Percentiles rank a stretch among this genome's conserved stretches.
These are phyloP conservation scores for Barnettozyma hawaiiensis DNA, from an alignment of 1,139 yeast genomes.

Conservation along the genomic window DNA sequence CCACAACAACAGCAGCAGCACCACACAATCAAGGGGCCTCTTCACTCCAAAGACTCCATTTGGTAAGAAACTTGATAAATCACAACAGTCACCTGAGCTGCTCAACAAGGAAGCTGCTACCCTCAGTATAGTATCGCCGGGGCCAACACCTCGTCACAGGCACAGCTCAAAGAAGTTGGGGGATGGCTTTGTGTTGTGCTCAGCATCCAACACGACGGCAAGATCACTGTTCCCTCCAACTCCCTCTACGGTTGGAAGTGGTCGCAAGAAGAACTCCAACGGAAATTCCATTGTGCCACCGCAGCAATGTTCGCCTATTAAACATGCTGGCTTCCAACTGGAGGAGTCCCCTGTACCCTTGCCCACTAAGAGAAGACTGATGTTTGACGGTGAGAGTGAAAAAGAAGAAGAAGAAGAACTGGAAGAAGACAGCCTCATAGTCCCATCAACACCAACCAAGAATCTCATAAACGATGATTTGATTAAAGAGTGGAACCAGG, in stretches of 20 bases:
- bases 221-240: conserved; percentile 25
- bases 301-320: conserved; percentile 9
- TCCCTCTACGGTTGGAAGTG: conserved; percentile 26
- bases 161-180: conserved; percentile 13
- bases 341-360: conserved; percentile 12
- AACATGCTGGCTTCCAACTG: not conserved
- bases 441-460: conserved; percentile 18
- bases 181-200: conserved; percentile 13
- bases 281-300: not conserved
- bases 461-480: conserved; percentile 18
- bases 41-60: conserved; percentile 22
- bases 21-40: conserved; percentile 7
- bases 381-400: conserved; percentile 8
- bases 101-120: conserved; percentile 9
- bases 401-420: conserved; percentile 15
- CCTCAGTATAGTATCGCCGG: conserved; percentile 16
- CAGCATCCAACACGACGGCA: conserved; percentile 10
- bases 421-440: not conserved
- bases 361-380: conserved; percentile 18
- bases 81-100: conserved; percentile 5
- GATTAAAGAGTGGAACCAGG: conserved; percentile 20
- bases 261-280: conserved; percentile 18
- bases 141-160: conserved; percentile 21
- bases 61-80: conserved; percentile 11
- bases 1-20: not conserved